Base-by-base conservation (phyloP, 352 stramenopile species). In the Globisporangium recalcitrans region DNA sequence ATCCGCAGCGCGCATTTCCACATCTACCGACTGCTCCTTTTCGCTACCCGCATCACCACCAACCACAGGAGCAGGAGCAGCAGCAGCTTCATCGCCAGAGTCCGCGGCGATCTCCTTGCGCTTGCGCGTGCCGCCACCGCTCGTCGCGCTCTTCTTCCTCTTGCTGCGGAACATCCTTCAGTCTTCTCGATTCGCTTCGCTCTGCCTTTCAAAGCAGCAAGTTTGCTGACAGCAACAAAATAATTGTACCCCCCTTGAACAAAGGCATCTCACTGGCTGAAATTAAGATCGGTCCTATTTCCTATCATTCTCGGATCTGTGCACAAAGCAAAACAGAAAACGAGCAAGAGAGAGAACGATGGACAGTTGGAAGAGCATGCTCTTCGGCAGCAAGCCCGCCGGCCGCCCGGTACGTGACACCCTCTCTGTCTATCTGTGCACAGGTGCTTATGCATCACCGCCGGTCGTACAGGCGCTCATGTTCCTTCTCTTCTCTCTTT, bases 361-460 rank as follows among this genome's bases (percentile, higher is more conserved):
- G 73, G 63, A 78, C 55, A 65, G 60, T 32, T 56, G 74, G 32
- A 77, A 77, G 68, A 73, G 52, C 55, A 71, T 77, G 68, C 47
- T 75, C 52, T 77, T 77, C 46, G 73, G 73, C 44, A 54, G 64
- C 55, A 78, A 81, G 66, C 63, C 71, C 16, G 52, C 27, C 27
- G 66, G 64, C 19, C 51, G 52, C 13, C 42, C 52, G 51, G 60
- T 70, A 54, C 59, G 46, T 62, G 19, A 21, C 1, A 13, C 36
- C 0, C 11, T 31, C 47, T 34, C 3, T 53, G 1, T 44, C 1
- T 4, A 34, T 49, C 3, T 24, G 2, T n/a, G 2, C 16, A 19
- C 38, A 27, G 22, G 10, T 36, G 11, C 19, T 1, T 38, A 10
- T 55, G 3, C 7, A 29, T 54, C 26, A 11, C 6, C 13, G 32